A percentile compares a stretch with the other conserved stretches of the same genome.
Evolutionary conservation across 108 stramenopile genomes (phyloP).

Genomic region (Craspedostauros australis): DNA sequence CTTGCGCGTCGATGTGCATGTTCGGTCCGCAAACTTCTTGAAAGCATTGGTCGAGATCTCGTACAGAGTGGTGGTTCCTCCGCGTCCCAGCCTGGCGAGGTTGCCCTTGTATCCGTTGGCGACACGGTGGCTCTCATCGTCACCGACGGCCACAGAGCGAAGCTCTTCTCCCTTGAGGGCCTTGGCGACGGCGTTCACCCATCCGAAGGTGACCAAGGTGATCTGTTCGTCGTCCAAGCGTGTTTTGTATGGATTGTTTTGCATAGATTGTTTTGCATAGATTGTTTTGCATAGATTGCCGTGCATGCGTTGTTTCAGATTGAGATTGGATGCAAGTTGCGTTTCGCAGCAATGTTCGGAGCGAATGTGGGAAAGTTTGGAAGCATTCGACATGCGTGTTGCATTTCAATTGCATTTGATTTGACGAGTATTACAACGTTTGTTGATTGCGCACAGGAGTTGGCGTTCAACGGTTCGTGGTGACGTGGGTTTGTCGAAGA

Average conservation of each 20-base stretch:
- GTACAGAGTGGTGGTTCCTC: constrained; percentile 63
- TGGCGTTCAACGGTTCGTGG: too few relatives aligned
- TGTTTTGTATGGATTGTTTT: neutral
- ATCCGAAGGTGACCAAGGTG: constrained; percentile 70
- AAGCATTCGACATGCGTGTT: neutral
- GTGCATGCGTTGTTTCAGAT: neutral
- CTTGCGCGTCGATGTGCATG: constrained; percentile 67
- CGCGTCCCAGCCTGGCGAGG: constrained; percentile 35
- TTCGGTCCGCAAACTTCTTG: constrained; percentile 28
- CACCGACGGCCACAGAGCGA: constrained; percentile 62
- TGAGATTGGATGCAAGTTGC: neutral
- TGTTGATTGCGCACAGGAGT: too few relatives aligned
- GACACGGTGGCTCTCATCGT: constrained; percentile 66
- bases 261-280: too few relatives aligned
- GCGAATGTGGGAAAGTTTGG: neutral
- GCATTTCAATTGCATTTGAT: neutral
- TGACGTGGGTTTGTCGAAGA: too few relatives aligned
- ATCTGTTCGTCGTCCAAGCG: constrained; percentile 32
- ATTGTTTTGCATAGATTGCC: neutral
- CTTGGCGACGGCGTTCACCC: constrained; percentile 66
- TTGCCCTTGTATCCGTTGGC: constrained; percentile 39
- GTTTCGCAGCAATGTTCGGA: neutral
- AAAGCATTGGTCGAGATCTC: constrained; percentile 48
- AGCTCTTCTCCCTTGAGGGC: constrained; percentile 35
- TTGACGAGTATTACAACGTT: too few relatives aligned